phyloP scores from a whole-genome alignment of 495 filamentous ascomycete species.

The Pyrenula massariospora region DNA sequence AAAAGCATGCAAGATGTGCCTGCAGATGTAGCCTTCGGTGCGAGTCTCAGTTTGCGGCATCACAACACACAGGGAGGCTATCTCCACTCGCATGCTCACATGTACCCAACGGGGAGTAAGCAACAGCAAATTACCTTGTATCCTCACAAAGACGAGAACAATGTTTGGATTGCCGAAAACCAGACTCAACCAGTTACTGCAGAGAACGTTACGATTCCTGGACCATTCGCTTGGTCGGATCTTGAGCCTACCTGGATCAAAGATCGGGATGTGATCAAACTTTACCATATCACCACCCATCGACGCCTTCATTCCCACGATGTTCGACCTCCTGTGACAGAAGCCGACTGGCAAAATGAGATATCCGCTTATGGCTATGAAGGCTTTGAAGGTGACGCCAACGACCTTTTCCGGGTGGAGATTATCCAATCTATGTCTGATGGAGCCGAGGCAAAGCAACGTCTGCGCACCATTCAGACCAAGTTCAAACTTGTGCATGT shows the following conservation, averaged over 20 bases:
- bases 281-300: constrained; percentile 74
- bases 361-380: constrained; percentile 97
- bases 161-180: constrained; percentile 86
- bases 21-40: constrained; percentile 82
- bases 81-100: constrained; percentile 88
- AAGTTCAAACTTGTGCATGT: constrained; percentile 92
- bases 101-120: constrained; percentile 96
- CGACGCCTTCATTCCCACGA: constrained; percentile 94
- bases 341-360: constrained; percentile 97
- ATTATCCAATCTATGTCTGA: constrained; percentile 87
- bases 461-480: constrained; percentile 85
- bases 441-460: constrained; percentile 64
- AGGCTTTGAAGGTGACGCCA: constrained; percentile 92
- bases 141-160: constrained; percentile 98
- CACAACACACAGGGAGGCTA: constrained; percentile 97
- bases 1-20: constrained; percentile 93
- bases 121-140: constrained; percentile 98
- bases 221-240: constrained; percentile 74
- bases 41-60: constrained; percentile 75
- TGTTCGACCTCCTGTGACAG: constrained; percentile 89
- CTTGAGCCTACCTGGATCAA: constrained; percentile 56
- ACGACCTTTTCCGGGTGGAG: constrained; percentile 89
- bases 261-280: constrained; percentile 66
- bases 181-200: constrained; percentile 79
- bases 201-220: constrained; percentile 62